A percentile compares a stretch with the other conserved stretches of the same genome.
Evolutionary conservation across 1,284 basidiomycete species (phyloP).

Genomic region (Ceratobasidium sp.): DNA sequence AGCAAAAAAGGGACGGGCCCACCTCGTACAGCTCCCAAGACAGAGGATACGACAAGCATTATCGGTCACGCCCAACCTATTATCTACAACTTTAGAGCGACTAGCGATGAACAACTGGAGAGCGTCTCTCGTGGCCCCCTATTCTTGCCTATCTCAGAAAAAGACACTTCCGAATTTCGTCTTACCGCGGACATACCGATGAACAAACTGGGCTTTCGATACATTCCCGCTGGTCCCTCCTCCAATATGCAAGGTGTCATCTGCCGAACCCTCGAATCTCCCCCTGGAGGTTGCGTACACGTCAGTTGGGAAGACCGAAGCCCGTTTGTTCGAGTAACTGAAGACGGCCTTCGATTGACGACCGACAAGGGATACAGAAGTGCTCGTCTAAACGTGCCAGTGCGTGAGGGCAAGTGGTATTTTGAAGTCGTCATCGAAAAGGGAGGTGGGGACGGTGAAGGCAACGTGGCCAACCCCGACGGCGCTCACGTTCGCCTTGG

Average conservation of each 20-base stretch:
- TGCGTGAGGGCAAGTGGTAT: slow-evolving; percentile 93
- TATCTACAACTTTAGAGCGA: slow-evolving; percentile 33
- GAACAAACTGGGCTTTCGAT: slow-evolving; percentile 75
- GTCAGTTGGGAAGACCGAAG: slow-evolving; percentile 90
- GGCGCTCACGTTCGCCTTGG: slow-evolving; percentile 85
- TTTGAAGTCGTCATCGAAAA: slow-evolving; percentile 85
- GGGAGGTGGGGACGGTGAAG: slow-evolving; percentile 70
- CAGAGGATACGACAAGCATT: slow-evolving; percentile 11
- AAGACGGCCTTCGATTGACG: slow-evolving; percentile 77
- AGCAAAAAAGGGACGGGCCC: slow-evolving; percentile 27
- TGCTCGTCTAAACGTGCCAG: slow-evolving; percentile 86
- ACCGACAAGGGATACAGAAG: slow-evolving; percentile 92
- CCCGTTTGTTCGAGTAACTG: slow-evolving; percentile 78
- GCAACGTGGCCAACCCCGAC: slow-evolving; percentile 52
- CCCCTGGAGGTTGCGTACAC: slow-evolving; percentile 65
- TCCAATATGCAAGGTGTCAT: slow-evolving; percentile 58
- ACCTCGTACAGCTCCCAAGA: slow-evolving; percentile 21
- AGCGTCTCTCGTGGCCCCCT: slow-evolving; percentile 25
- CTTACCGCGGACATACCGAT: slow-evolving; percentile 53
- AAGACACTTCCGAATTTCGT: slow-evolving; percentile 29
- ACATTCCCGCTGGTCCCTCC: slow-evolving; percentile 79
- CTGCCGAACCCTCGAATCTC: slow-evolving; percentile 77
- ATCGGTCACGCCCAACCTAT: slow-evolving; percentile 2
- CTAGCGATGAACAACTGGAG: slow-evolving; percentile 25
- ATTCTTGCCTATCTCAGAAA: slow-evolving; percentile 28